A percentile compares a stretch with the other conserved stretches of the same genome.
Evolutionary conservation across 495 filamentous ascomycete genomes (phyloP).

Genomic region (Patellaria atrata): DNA sequence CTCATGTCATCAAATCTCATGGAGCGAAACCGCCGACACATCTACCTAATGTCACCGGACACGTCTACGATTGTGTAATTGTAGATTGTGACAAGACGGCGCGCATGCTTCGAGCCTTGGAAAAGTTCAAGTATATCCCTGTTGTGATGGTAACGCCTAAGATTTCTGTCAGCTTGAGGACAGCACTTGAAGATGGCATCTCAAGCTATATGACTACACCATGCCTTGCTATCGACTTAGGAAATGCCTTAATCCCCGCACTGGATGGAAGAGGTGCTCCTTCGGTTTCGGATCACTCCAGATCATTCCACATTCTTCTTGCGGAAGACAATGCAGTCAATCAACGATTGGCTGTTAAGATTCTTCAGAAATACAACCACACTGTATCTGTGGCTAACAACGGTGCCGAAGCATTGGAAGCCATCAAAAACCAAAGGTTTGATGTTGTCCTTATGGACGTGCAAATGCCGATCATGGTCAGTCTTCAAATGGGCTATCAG

Average conservation of each 20-base stretch:
- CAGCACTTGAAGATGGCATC: constrained; percentile 88
- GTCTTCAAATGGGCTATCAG: constrained; percentile 7
- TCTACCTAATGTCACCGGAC: constrained; percentile 40
- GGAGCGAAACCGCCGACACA: constrained; percentile 38
- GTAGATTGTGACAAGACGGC: constrained; percentile 91
- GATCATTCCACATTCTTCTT: constrained; percentile 89
- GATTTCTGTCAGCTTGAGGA: constrained; percentile 86
- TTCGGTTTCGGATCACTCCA: constrained; percentile 82
- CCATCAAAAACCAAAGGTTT: constrained; percentile 29
- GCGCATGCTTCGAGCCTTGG: constrained; percentile 64
- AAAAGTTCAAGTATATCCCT: constrained; percentile 95
- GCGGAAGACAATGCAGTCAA: constrained; percentile 98
- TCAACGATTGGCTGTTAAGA: constrained; percentile 90
- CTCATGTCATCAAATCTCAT: constrained; percentile 62
- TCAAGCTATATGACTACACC: constrained; percentile 98
- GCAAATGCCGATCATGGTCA: constrained; percentile 94
- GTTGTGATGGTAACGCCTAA: constrained; percentile 86
- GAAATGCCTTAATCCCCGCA: constrained; percentile 96
- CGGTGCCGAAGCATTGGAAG: constrained; percentile 66
- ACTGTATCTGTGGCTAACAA: constrained; percentile 93
- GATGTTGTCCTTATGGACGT: constrained; percentile 68
- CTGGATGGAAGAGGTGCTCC: constrained; percentile 88
- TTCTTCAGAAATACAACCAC: constrained; percentile 95
- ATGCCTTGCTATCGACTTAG: constrained; percentile 86
- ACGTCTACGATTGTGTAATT: constrained; percentile 88